phyloP scores from a whole-genome alignment of 2,329 filamentous ascomycete genomes.

The Hypoxylon sp. region DNA sequence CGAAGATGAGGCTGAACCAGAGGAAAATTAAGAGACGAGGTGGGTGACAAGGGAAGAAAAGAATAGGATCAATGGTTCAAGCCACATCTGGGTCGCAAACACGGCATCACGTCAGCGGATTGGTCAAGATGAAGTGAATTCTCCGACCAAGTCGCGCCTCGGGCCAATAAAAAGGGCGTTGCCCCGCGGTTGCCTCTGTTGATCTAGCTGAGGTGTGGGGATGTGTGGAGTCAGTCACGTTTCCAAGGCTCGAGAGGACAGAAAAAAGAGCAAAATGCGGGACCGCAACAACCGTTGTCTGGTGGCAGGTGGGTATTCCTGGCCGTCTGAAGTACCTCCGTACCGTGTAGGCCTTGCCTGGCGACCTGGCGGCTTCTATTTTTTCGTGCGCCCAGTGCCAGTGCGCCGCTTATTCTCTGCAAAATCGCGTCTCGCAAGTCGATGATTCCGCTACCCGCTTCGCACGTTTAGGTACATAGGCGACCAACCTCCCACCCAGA shows the following conservation, averaged over 20 bases:
- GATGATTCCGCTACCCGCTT: background rate
- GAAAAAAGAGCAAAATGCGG: conserved; percentile 37
- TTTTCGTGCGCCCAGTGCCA: background rate
- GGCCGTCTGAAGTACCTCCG: no score
- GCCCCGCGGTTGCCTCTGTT: conserved; percentile 65
- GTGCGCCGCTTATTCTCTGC: background rate
- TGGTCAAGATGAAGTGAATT: conserved; percentile 30
- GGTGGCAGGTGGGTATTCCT: conserved; percentile 19
- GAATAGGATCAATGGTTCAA: conserved; percentile 13
- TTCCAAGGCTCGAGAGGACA: conserved; percentile 38
- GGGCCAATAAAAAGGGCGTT: conserved; percentile 60
- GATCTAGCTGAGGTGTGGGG: conserved; percentile 47
- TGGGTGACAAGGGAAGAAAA: no score
- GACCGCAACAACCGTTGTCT: conserved; percentile 24
- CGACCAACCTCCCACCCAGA: conserved; percentile 5
- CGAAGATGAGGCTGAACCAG: conserved; percentile 22
- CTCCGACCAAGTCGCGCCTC: conserved; percentile 5
- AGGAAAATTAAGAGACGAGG: conserved; percentile 14
- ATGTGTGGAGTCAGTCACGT: conserved; percentile 40
- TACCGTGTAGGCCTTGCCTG: conserved; percentile 12
- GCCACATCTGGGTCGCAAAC: conserved; percentile 35
- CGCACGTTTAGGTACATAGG: background rate
- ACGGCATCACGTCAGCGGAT: conserved; percentile 44
- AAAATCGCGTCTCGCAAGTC: conserved; percentile 26
- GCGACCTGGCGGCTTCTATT: no score